Base-by-base conservation (phyloP, 2,329 filamentous ascomycete genomes). In the Chaetomiaceae sp. region DNA sequence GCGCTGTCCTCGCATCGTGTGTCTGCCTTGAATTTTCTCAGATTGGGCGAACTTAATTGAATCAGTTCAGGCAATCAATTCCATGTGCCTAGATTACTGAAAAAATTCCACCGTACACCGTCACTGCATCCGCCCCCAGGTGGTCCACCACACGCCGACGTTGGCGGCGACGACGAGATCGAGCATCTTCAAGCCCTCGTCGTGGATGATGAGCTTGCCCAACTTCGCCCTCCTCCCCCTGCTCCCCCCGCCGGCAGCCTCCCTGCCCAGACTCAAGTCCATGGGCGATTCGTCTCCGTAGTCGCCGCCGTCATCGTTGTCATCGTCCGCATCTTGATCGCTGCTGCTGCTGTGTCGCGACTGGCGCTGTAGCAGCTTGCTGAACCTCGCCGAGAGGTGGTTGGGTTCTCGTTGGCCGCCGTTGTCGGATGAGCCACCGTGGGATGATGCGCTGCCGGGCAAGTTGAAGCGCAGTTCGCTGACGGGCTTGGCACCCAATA, bases 151-250 rank as follows among this genome's bases (percentile, higher is more conserved):
- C 14, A 97, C 71, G 1, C 86, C 88, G 68, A 98, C 79, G 61
- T 95, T 96, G 10, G 89, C 86, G 4, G 91, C 88, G 17, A 98
- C 88, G 0, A 95, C 73, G 48, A 98, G 65, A 71, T 98, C 93
- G 58, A 97, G 67, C 91, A 98, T 97, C 71, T 95, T 95, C 54
- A 95, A 68, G 0, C 93, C 93, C 59, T 95, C 90, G 46, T 91
- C 82, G 57, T 89, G 80, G 30, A 98, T 76, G 42, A 97, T 88
- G 42, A 98, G 70, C 67, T 97, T 98, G 0, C 91, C 93, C 57
- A 98, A 70, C 69, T 98, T 98, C 3, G 88, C 90, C 59, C 87
- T 80, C 63, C 87, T 89, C 0, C 91, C 91, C 36, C 84, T 77
- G 60, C 86, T 84, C 0, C 91, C 91, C 18, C 91, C 91, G 1